Evolutionary conservation across 2,329 filamentous ascomycete species (phyloP).

Genomic region (Venturia pyrina): DNA sequence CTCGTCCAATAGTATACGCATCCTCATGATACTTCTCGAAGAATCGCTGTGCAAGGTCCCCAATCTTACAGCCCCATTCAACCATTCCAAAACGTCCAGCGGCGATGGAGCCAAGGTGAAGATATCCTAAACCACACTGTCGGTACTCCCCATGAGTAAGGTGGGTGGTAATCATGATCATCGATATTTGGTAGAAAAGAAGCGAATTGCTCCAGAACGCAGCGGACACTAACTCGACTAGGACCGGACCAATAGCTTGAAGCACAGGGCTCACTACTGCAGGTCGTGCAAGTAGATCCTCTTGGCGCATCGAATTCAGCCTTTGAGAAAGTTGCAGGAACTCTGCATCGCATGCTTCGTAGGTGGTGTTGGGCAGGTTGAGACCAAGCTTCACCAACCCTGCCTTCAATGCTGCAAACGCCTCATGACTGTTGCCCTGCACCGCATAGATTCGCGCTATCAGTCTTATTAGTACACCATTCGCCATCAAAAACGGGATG

Average conservation of each 20-base stretch:
- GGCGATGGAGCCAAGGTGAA: conserved; percentile 58
- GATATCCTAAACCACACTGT: conserved; percentile 58
- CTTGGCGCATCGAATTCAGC: conserved; percentile 37
- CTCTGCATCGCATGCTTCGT: conserved; percentile 65
- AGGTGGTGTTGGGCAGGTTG: conserved; percentile 54
- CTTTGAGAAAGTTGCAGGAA: conserved; percentile 45
- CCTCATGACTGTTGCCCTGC: conserved; percentile 58
- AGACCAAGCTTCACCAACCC: conserved; percentile 63
- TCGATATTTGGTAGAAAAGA: conserved; percentile 60
- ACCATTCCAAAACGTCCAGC: conserved; percentile 62
- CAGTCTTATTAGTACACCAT: neutral
- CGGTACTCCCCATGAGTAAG: conserved; percentile 55
- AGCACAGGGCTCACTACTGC: conserved; percentile 43
- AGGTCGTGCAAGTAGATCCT: conserved; percentile 32
- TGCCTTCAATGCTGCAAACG: conserved; percentile 59
- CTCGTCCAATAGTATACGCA: conserved; percentile 55
- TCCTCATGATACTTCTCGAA: conserved; percentile 53
- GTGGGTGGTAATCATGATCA: conserved; percentile 58
- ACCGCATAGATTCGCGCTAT: conserved; percentile 64
- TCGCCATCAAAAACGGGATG: neutral
- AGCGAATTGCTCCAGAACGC: conserved; percentile 65
- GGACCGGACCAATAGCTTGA: conserved; percentile 56
- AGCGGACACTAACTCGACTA: conserved; percentile 59
- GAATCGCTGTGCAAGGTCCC: conserved; percentile 51
- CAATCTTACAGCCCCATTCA: conserved; percentile 56